Evolutionary conservation across 1,284 basidiomycete species (phyloP).

Genomic region (Kalmanozyma brasiliensis): DNA sequence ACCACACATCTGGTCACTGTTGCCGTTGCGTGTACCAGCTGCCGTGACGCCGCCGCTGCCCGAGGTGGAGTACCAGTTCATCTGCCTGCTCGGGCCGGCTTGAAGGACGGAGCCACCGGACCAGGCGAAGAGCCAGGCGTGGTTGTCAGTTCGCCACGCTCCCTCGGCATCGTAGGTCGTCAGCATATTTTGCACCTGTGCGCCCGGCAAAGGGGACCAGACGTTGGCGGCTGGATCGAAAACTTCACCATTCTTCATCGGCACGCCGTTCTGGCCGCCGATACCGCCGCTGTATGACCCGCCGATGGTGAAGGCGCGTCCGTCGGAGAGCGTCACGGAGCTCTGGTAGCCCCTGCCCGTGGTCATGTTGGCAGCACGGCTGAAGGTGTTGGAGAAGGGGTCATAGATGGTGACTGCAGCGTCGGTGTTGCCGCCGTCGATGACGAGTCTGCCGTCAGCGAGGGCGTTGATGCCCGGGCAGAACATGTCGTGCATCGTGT

Average conservation of each 20-base stretch:
- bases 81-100: constrained; percentile 6
- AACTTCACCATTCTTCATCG: constrained; percentile 3
- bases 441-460: constrained; percentile 1
- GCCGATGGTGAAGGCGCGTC: constrained; percentile 2
- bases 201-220: constrained; percentile 1
- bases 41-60: background rate
- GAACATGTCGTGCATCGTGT: constrained; percentile 8
- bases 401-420: constrained; percentile 3
- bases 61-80: constrained; percentile 9
- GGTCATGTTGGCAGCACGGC: constrained; percentile 1
- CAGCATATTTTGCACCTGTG: background rate
- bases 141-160: constrained; percentile 6
- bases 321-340: constrained; percentile 6
- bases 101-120: constrained; percentile 6
- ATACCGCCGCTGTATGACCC: constrained; percentile 2
- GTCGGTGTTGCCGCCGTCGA: constrained; percentile 9
- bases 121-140: constrained; percentile 4
- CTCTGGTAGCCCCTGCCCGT: constrained; percentile 6
- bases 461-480: constrained; percentile 5
- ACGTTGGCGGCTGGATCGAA: constrained; percentile 1
- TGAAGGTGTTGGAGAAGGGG: constrained; percentile 2
- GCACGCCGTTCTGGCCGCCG: constrained; percentile 1
- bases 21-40: background rate
- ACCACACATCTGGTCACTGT: constrained; percentile 4
- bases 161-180: constrained; percentile 3